Percentiles rank a stretch among this genome's conserved stretches.
Conservation (phyloP, 2,329 filamentous ascomycete genomes). For the Botrytis fragariae region DNA sequence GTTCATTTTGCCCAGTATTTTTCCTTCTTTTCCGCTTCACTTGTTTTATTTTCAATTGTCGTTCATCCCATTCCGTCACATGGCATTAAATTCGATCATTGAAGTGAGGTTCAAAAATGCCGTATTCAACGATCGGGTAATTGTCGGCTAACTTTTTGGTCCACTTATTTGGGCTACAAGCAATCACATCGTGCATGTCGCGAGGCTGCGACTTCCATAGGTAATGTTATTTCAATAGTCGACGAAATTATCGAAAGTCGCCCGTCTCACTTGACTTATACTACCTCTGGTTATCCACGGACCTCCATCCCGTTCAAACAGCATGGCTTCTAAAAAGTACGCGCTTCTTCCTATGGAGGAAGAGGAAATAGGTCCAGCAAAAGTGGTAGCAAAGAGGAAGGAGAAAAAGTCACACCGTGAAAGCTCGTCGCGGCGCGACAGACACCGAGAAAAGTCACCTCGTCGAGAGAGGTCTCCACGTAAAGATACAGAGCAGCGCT, state of each 20-base stretch:
- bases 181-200: constrained; percentile 1
- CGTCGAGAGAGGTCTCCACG: constrained; percentile 38
- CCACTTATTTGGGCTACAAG: constrained; percentile 10
- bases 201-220: constrained; percentile 11
- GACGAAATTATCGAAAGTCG: neutral
- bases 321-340: constrained; percentile 56
- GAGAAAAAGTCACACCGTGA: constrained; percentile 40
- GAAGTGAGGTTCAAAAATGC: constrained; percentile 10
- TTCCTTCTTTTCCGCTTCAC: constrained; percentile 2
- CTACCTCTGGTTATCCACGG: no score
- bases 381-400: constrained; percentile 50
- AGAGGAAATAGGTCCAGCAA: constrained; percentile 56
- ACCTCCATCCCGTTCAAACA: neutral
- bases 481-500: constrained; percentile 43
- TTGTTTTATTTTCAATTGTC: neutral
- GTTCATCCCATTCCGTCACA: constrained; percentile 14
- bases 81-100: neutral
- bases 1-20: constrained; percentile 4
- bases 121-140: neutral
- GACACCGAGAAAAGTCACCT: constrained; percentile 23
- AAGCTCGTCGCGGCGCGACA: constrained; percentile 41
- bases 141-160: neutral
- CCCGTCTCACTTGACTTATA: neutral
- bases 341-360: constrained; percentile 67
- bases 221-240: neutral